These are phyloP conservation scores for Claviceps capensis DNA, from an alignment of 2,329 filamentous ascomycete species.

Conservation along the genomic window DNA sequence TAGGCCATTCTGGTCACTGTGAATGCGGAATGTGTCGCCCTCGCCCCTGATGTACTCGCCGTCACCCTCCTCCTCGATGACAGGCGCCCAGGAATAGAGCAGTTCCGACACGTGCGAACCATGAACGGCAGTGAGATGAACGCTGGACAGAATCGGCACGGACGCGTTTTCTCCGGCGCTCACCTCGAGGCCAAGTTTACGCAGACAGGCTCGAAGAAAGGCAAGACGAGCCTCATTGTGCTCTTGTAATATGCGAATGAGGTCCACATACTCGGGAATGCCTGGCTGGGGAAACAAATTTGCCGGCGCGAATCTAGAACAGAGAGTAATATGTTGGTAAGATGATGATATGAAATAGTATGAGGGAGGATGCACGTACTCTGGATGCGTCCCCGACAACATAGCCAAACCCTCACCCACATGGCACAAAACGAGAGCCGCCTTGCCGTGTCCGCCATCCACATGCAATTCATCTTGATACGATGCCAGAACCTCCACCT, in stretches of 20 bases:
- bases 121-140: conserved; percentile 66
- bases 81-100: conserved; percentile 50
- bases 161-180: conserved; percentile 49
- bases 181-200: conserved; percentile 70
- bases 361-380: conserved; percentile 36
- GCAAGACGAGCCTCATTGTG: conserved; percentile 56
- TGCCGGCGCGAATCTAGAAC: conserved; percentile 58
- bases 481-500: conserved; percentile 69
- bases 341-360: not conserved
- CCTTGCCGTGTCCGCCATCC: conserved; percentile 56
- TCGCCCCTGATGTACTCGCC: conserved; percentile 66
- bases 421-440: conserved; percentile 72
- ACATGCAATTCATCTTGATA: conserved; percentile 66
- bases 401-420: conserved; percentile 69
- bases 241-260: conserved; percentile 52
- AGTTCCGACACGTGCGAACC: conserved; percentile 53
- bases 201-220: conserved; percentile 69
- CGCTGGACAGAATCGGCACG: conserved; percentile 64
- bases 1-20: conserved; percentile 51
- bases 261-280: conserved; percentile 52
- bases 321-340: conserved; percentile 4
- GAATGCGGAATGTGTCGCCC: conserved; percentile 69
- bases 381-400: conserved; percentile 80
- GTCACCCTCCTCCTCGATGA: conserved; percentile 50
- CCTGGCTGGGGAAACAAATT: conserved; percentile 60